A percentile compares a stretch with the other conserved stretches of the same genome.
Conservation (phyloP, 2,329 filamentous ascomycete species). For the Trichoderma arundinaceum region DNA sequence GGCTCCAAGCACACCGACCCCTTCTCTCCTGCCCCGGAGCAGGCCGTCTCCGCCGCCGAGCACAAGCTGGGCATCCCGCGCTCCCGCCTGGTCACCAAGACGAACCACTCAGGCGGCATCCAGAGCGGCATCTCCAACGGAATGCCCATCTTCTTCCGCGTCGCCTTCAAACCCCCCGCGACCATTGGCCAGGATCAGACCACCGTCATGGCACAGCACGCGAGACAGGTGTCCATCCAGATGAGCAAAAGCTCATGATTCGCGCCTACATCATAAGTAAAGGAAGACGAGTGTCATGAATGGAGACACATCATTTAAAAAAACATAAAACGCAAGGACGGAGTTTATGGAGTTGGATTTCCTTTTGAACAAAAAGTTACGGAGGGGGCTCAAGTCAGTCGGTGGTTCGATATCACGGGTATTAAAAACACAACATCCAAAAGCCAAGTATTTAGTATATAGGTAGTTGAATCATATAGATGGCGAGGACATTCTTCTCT, state of each 20-base stretch:
- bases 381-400: no score
- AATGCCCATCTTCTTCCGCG: constrained; percentile 89
- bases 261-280: no score
- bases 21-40: constrained; percentile 39
- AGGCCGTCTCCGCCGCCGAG: constrained; percentile 46
- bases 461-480: no score
- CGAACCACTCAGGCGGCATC: constrained; percentile 93
- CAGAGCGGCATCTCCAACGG: constrained; percentile 97
- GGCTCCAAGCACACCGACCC: constrained; percentile 93
- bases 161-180: constrained; percentile 93
- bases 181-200: constrained; percentile 90
- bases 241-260: constrained; percentile 26
- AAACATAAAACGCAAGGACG: no score
- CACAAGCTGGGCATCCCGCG: constrained; percentile 52
- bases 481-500: no score
- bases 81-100: constrained; percentile 55
- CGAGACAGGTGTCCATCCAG: constrained; percentile 44
- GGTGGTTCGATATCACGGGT: no score
- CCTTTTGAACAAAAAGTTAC: no score
- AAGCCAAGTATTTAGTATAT: no score
- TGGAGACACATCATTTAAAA: no score
- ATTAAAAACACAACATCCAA: no score
- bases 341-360: no score
- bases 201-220: constrained; percentile 85
- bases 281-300: no score